These are phyloP conservation scores for Symbiodinium pilosum DNA, from an alignment of 73 alveolate species.

Conservation along the genomic window DNA sequence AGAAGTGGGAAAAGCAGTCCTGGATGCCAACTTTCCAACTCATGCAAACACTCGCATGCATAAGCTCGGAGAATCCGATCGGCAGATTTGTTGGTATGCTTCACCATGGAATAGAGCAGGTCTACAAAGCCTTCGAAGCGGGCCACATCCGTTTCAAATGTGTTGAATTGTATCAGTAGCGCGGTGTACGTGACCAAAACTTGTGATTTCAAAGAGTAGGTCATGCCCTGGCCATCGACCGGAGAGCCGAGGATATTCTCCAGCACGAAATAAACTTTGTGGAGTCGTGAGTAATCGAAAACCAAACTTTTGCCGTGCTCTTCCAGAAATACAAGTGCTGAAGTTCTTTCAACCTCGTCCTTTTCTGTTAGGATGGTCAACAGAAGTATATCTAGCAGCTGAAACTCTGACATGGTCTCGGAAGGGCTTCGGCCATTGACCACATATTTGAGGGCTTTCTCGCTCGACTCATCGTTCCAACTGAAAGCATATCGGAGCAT, in stretches of 20 bases:
- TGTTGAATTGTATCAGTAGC: slow-evolving; percentile 76
- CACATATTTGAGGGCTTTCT: slow-evolving; percentile 77
- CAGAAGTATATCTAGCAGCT: slow-evolving; percentile 56
- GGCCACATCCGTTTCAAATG: slow-evolving; percentile 76
- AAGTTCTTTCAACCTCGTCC: slow-evolving; percentile 86
- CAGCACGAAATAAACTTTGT: slow-evolving; percentile 67
- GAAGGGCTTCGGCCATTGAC: slow-evolving; percentile 62
- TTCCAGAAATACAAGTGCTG: slow-evolving; percentile 73
- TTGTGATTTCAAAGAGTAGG: slow-evolving; percentile 88
- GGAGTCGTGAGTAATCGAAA: slow-evolving; percentile 50
- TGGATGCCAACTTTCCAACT: slow-evolving; percentile 74
- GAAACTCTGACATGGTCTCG: slow-evolving; percentile 80
- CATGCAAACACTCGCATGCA: slow-evolving; percentile 94
- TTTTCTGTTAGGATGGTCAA: slow-evolving; percentile 77
- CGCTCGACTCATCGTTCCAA: slow-evolving; percentile 86
- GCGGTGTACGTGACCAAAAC: slow-evolving; percentile 93
- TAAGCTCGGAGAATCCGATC: slow-evolving; percentile 92
- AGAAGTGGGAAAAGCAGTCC: slow-evolving; percentile 49
- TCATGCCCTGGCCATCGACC: slow-evolving; percentile 91
- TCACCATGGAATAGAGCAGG: slow-evolving; percentile 41
- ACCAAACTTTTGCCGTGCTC: slow-evolving; percentile 73
- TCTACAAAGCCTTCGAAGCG: slow-evolving; percentile 89
- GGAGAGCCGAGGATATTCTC: slow-evolving; percentile 85
- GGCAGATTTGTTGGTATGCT: slow-evolving; percentile 75
- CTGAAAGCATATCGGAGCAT: slow-evolving; percentile 94